Evolutionary conservation across 148 eudicot species (phyloP).

Genomic region (Linanthus parryae): DNA sequence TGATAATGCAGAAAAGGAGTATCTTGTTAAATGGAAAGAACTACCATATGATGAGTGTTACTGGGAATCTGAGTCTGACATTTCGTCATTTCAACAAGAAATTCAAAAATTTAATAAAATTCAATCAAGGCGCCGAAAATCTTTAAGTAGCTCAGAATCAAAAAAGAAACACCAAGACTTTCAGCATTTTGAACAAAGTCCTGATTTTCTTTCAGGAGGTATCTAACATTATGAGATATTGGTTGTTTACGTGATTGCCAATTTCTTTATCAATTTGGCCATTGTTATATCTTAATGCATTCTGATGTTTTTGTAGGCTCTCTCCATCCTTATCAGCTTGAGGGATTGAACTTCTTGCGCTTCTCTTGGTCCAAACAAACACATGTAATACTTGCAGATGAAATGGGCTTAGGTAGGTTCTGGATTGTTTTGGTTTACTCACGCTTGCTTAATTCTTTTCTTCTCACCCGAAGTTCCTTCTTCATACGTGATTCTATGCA

Average conservation of each 20-base stretch:
- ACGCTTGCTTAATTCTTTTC: background rate
- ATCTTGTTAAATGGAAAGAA: slow-evolving; percentile 84
- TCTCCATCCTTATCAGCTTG: slow-evolving; percentile 90
- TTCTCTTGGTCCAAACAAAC: slow-evolving; percentile 91
- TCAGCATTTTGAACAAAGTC: slow-evolving; percentile 78
- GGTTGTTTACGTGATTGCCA: background rate
- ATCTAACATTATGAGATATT: slow-evolving; percentile 10
- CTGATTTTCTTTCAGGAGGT: slow-evolving; percentile 78
- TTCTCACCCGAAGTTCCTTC: too few species aligned
- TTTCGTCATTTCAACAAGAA: slow-evolving; percentile 66
- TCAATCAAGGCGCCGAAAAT: slow-evolving; percentile 47
- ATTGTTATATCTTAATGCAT: background rate
- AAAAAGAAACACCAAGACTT: slow-evolving; percentile 66
- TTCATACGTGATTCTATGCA: too few species aligned
- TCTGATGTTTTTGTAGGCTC: slow-evolving; percentile 48
- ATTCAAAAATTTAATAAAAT: slow-evolving; percentile 54
- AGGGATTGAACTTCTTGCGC: slow-evolving; percentile 92
- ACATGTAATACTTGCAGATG: slow-evolving; percentile 94
- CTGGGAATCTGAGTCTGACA: slow-evolving; percentile 84
- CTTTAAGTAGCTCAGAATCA: slow-evolving; percentile 39
- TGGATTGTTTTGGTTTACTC: background rate
- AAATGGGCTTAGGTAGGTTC: slow-evolving; percentile 89
- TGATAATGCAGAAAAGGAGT: slow-evolving; percentile 67
- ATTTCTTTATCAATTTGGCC: background rate
- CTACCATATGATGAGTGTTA: slow-evolving; percentile 81